phyloP scores from a whole-genome alignment of 31 red algal genomes.

The Odonthalia washingtoniensis region DNA sequence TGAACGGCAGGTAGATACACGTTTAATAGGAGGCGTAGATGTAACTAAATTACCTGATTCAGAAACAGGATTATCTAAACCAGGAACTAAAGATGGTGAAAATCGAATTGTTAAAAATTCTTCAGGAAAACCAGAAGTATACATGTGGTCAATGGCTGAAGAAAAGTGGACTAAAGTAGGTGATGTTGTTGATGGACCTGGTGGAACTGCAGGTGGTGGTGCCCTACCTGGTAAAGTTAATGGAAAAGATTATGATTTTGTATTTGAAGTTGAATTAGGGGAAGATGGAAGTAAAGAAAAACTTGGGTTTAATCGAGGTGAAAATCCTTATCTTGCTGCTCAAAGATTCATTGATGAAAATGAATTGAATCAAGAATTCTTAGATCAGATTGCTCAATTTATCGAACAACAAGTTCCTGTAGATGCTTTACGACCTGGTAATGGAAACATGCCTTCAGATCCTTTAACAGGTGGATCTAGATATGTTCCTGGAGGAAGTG shows the following conservation, averaged over 20 bases:
- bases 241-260: slow-evolving; percentile 86
- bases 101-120: slow-evolving; percentile 82
- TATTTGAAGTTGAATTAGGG: slow-evolving; percentile 96
- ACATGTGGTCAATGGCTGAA: slow-evolving; percentile 89
- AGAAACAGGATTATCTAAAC: slow-evolving; percentile 60
- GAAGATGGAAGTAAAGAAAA: slow-evolving; percentile 76
- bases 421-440: slow-evolving; percentile 51
- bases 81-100: slow-evolving; percentile 88
- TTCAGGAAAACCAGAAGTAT: slow-evolving; percentile 69
- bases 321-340: slow-evolving; percentile 90
- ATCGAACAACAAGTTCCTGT: slow-evolving; percentile 84
- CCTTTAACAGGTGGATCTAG: slow-evolving; percentile 80
- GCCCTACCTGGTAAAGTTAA: slow-evolving; percentile 53
- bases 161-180: slow-evolving; percentile 90
- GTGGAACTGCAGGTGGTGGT: slow-evolving; percentile 50
- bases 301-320: slow-evolving; percentile 90
- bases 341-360: slow-evolving; percentile 94
- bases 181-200: slow-evolving; percentile 85
- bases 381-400: slow-evolving; percentile 93
- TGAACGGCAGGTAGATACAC: slow-evolving; percentile 71
- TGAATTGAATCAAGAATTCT: slow-evolving; percentile 73
- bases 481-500: slow-evolving; percentile 62
- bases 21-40: slow-evolving; percentile 90
- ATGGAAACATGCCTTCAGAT: slow-evolving; percentile 52
- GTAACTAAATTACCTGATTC: slow-evolving; percentile 66